Evolutionary conservation across 768 basidiomycete genomes (phyloP).

Genomic region (Lactarius vividus): DNA sequence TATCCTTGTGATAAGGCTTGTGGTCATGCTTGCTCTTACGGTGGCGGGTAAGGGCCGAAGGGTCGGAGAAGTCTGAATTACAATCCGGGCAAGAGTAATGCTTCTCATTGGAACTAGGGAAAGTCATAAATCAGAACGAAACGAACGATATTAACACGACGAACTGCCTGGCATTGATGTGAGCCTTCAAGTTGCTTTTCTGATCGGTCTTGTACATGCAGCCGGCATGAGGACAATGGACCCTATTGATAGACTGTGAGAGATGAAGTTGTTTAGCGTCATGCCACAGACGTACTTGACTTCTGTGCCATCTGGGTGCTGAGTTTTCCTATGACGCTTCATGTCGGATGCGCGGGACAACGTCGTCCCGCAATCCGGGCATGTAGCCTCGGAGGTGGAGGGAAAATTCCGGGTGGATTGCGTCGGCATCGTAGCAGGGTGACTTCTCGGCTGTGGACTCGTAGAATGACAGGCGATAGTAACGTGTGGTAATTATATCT

Average conservation of each 20-base stretch:
- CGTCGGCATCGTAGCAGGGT: not conserved
- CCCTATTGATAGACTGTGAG: conserved; percentile 6
- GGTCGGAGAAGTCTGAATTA: not conserved
- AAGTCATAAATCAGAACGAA: not conserved
- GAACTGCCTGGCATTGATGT: conserved; percentile 11
- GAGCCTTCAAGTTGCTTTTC: conserved; percentile 6
- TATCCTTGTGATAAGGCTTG: conserved; percentile 16
- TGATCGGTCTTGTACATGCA: conserved; percentile 14
- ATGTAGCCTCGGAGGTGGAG: not conserved
- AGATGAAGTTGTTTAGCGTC: not conserved
- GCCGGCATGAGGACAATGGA: conserved; percentile 2
- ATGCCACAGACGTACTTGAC: conserved; percentile 15
- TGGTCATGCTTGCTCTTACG: conserved; percentile 6
- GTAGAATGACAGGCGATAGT: not conserved
- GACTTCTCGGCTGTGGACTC: not conserved
- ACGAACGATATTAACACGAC: not conserved
- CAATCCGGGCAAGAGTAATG: conserved; percentile 16
- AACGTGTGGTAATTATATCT: not conserved
- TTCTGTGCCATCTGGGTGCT: conserved; percentile 13
- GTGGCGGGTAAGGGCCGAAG: conserved; percentile 13
- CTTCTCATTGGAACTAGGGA: not conserved
- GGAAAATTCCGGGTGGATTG: not conserved
- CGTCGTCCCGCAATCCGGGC: conserved; percentile 12
- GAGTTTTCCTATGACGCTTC: conserved; percentile 16
- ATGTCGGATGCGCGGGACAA: conserved; percentile 12